A percentile compares a stretch with the other conserved stretches of the same genome.
Evolutionary conservation across 805 yeast species (phyloP).

Genomic region (Yamadazyma sp.): DNA sequence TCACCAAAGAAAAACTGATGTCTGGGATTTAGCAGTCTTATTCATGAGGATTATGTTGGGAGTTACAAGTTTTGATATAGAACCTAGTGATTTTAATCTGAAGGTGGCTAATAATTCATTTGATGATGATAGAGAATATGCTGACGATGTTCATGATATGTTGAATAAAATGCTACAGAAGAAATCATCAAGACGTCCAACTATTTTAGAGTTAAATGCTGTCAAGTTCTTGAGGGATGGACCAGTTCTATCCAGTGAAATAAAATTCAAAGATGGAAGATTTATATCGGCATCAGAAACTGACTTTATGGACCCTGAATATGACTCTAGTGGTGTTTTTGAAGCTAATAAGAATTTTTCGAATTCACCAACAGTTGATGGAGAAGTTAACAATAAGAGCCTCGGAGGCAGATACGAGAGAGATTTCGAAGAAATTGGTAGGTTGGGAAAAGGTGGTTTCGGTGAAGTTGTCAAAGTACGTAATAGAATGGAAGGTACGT

Average conservation of each 20-base stretch:
- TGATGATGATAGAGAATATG: conserved; percentile 61
- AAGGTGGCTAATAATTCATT: conserved; percentile 29
- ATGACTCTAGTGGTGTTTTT: neutral
- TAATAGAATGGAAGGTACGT: conserved; percentile 88
- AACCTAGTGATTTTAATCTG: conserved; percentile 38
- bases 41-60: conserved; percentile 45
- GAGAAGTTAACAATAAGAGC: conserved; percentile 2
- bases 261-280: conserved; percentile 10
- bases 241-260: conserved; percentile 25
- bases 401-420: conserved; percentile 66
- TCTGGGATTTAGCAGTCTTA: conserved; percentile 87
- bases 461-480: conserved; percentile 99
- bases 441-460: conserved; percentile 90
- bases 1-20: conserved; percentile 79
- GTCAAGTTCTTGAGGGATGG: conserved; percentile 78
- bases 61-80: conserved; percentile 50
- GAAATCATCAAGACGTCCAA: conserved; percentile 68
- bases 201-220: conserved; percentile 82
- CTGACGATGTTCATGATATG: conserved; percentile 65
- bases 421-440: conserved; percentile 93
- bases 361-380: neutral
- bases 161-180: conserved; percentile 61
- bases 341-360: conserved; percentile 4
- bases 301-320: neutral
- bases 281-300: conserved; percentile 3